Base-by-base conservation (phyloP, 768 basidiomycete genomes). In the Lactarius psammicola region DNA sequence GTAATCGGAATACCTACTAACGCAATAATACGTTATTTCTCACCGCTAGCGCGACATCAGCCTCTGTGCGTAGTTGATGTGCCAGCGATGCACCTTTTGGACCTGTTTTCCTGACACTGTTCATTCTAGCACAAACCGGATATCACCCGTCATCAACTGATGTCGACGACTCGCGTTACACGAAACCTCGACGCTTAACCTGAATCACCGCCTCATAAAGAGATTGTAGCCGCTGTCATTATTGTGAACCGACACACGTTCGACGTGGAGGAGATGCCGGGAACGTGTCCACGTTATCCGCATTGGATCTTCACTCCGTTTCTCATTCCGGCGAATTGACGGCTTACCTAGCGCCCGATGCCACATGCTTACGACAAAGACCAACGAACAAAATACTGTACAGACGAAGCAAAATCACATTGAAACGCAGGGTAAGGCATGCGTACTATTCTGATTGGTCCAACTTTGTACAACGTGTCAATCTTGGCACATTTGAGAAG, bases 1-100 rank as follows among this genome's bases (percentile, higher is more conserved):
- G 13, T 23, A 62, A 51, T 18, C 33, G 57, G 60, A 40, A 42
- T 42, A 3, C 56, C 56, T 23, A 36, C 38, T 40, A 2, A 26
- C 33, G 53, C n/a, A 38, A 49, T 28, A 17, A 63, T 51, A 59
- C 62, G 33, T 49, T 33, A 58, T 40, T 56, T 49, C n/a, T 53
- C 42, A 36, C 15, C 38, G 38, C 40, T 20, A 13, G 49, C 49
- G 38, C 56, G 28, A 61, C 31, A 58, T 56, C 56, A 28, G 23
- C 44, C n/a, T 57, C 18, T 31, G 17, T 42, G 13, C 17, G 17
- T 17, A 20, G n/a, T 67, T 63, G 33, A 33, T 26, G 33, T 58
- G 65, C 56, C 65, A 66, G 65, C 65, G 11, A 23, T 36, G 56
- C 62, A 26, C 6, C 33, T 42, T 55, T 54, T 42, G 44, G n/a